A percentile compares a stretch with the other conserved stretches of the same genome.
Conservation (phyloP, 306 rosid genomes). For the Cucurbita argyrosperma region DNA sequence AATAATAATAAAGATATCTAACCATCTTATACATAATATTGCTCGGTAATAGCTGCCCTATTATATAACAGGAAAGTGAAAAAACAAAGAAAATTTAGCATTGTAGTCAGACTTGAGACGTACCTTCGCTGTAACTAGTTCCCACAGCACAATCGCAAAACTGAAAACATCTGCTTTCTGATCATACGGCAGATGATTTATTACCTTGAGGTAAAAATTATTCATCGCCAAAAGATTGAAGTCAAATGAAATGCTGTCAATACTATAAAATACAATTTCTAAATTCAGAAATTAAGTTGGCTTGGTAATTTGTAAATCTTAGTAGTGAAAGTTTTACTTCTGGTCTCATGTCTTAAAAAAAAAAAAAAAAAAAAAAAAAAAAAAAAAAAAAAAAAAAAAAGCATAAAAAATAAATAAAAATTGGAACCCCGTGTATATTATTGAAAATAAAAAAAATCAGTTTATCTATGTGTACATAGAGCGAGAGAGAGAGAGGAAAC, state of each 20-base stretch:
- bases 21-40: neutral
- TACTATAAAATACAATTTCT: neutral
- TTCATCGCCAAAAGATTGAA: slow-evolving; percentile 1
- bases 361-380: neutral
- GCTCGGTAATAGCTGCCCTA: neutral
- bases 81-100: slow-evolving; percentile 3
- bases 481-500: neutral
- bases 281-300: neutral
- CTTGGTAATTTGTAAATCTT: neutral
- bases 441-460: neutral
- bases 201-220: slow-evolving; percentile 48
- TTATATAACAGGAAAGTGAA: neutral
- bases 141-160: slow-evolving; percentile 94
- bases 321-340: neutral
- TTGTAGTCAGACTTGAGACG: slow-evolving; percentile 6
- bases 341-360: neutral
- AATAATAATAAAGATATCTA: neutral
- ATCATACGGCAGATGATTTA: slow-evolving; percentile 93
- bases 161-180: slow-evolving; percentile 98
- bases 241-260: neutral
- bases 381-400: neutral
- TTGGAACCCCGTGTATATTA: neutral
- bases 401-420: neutral
- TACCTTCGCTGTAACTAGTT: slow-evolving; percentile 93
- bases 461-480: neutral